phyloP scores from a whole-genome alignment of 2,329 filamentous ascomycete genomes.

The Penicillium sp. region DNA sequence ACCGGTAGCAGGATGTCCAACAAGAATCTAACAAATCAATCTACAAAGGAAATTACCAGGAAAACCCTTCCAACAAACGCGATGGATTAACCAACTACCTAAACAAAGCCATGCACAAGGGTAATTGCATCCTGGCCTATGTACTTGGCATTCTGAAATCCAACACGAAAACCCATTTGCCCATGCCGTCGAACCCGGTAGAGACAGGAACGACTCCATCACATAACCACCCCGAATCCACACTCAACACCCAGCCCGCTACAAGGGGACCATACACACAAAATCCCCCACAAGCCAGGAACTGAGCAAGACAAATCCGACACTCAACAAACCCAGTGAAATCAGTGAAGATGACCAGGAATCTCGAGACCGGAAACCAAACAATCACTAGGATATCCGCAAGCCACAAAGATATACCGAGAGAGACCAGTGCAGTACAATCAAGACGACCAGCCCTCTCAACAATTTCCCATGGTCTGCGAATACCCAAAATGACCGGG shows the following conservation, averaged over 20 bases:
- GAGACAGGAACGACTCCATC: not conserved
- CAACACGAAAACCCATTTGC: not conserved
- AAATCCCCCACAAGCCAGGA: constrained; percentile 12
- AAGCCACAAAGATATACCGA: constrained; percentile 15
- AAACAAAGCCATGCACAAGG: not conserved
- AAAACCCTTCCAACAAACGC: not conserved
- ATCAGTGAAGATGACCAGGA: constrained; percentile 42
- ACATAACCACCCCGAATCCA: constrained; percentile 6
- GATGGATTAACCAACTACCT: not conserved
- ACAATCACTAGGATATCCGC: constrained; percentile 16
- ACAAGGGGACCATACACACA: constrained; percentile 10
- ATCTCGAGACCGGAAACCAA: not conserved
- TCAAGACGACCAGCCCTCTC: constrained; percentile 43
- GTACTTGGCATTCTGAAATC: constrained; percentile 1
- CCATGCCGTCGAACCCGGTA: not conserved
- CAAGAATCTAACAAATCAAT: not conserved
- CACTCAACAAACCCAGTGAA: constrained; percentile 33
- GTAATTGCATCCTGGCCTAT: not conserved
- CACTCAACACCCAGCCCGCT: not conserved
- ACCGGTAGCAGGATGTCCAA: not conserved
- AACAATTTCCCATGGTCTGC: not conserved
- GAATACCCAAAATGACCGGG: constrained; percentile 4
- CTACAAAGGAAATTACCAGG: not conserved
- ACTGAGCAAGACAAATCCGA: constrained; percentile 2
- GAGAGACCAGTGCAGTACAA: constrained; percentile 41